Percentiles rank a stretch among this genome's conserved stretches.
phyloP scores from a whole-genome alignment of 345 rosid genomes.

The Eucalyptus pauciflora region DNA sequence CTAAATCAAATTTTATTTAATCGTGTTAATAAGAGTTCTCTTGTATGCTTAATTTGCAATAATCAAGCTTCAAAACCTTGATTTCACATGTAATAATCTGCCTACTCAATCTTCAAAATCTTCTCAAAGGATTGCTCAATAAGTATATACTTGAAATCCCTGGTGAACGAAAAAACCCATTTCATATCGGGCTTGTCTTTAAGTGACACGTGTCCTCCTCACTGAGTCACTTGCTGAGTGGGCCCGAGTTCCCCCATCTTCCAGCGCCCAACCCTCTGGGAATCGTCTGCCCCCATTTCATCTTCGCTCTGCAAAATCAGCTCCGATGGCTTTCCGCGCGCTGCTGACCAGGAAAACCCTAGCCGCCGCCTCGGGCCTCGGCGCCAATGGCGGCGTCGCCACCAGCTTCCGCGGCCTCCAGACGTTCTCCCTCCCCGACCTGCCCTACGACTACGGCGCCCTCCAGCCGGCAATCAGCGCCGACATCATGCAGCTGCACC shows the following conservation, averaged over 20 bases:
- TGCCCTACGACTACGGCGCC: constrained; percentile 75
- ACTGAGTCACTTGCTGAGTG: not conserved
- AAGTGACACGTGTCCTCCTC: not conserved
- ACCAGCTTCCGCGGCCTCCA: constrained; percentile 23
- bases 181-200: not conserved
- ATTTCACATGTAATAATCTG: not conserved
- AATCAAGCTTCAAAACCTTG: not conserved
- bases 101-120: not conserved
- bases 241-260: not conserved
- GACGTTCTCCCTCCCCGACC: constrained; percentile 87
- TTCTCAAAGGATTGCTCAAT: not conserved
- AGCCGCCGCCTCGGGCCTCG: not conserved
- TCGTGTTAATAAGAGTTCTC: accelerated
- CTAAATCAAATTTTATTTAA: not conserved
- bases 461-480: constrained; percentile 90
- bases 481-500: constrained; percentile 94
- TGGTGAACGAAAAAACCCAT: not conserved
- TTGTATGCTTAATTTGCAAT: not conserved
- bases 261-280: not conserved
- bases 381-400: not conserved
- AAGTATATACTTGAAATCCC: not conserved
- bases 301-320: not conserved
- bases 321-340: constrained; percentile 60
- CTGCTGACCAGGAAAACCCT: constrained; percentile 25
- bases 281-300: not conserved